Conservation (phyloP, 441 rosid species). For the Gossypium davidsonii region DNA sequence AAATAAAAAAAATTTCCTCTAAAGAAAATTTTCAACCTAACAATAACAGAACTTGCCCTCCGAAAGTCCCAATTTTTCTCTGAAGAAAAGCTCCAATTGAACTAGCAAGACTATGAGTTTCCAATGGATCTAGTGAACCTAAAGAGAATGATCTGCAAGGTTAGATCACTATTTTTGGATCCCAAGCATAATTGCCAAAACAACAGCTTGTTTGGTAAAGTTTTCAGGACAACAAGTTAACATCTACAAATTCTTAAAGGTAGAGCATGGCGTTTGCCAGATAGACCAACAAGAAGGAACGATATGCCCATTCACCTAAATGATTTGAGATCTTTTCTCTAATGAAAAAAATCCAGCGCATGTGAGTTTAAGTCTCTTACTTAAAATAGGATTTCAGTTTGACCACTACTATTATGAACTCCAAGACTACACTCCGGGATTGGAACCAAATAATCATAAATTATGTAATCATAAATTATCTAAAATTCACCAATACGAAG, state of each 20-base stretch:
- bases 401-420: background rate
- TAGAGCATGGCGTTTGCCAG: background rate
- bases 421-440: background rate
- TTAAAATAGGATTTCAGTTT: slow-evolving; percentile 1
- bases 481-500: background rate
- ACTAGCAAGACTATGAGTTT: background rate
- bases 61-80: background rate
- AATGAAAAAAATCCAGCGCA: background rate
- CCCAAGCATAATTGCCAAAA: slow-evolving; percentile 1
- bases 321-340: background rate
- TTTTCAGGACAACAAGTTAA: background rate
- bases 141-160: background rate
- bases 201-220: background rate
- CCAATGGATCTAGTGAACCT: background rate
- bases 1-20: background rate
- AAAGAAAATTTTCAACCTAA: background rate
- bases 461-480: background rate
- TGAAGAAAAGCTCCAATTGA: background rate
- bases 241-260: background rate
- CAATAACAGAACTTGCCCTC: background rate
- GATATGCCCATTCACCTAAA: background rate
- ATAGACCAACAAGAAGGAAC: background rate
- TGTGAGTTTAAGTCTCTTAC: background rate
- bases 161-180: background rate
- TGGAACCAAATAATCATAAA: background rate